Evolutionary conservation across 129 eudicot genomes (phyloP).

Genomic region (Mikania micrantha): DNA sequence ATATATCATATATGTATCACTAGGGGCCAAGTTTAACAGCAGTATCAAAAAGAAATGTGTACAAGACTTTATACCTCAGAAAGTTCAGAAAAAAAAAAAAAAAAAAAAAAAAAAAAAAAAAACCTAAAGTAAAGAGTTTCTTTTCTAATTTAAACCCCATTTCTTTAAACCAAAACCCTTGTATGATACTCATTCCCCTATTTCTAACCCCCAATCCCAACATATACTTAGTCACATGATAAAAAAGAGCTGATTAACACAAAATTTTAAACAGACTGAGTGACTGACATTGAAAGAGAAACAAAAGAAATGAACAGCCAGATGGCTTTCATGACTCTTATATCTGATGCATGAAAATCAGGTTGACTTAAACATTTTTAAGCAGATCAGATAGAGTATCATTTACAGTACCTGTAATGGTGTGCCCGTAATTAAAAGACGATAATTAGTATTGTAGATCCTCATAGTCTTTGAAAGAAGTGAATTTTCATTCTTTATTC

Average conservation of each 20-base stretch:
- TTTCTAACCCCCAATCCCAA: background rate
- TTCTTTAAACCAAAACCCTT: background rate
- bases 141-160: too few relatives aligned
- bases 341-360: background rate
- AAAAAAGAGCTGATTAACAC: background rate
- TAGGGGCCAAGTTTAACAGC: background rate
- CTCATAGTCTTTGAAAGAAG: conserved; percentile 97
- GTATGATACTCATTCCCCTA: background rate
- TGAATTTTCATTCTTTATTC: conserved; percentile 95
- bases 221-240: background rate
- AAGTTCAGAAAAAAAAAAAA: too few relatives aligned
- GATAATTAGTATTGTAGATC: conserved; percentile 79
- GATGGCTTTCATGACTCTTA: too few relatives aligned
- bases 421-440: conserved; percentile 94
- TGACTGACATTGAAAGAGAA: background rate
- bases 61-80: background rate
- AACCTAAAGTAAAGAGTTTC: too few relatives aligned
- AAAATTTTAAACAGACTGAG: background rate
- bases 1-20: background rate
- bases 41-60: background rate
- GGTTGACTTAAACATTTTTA: background rate
- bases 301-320: background rate
- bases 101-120: too few relatives aligned
- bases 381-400: background rate
- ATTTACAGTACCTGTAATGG: conserved; percentile 78